Conservation (phyloP, 164 flowering plant genomes). For the Brasenia schreberi region DNA sequence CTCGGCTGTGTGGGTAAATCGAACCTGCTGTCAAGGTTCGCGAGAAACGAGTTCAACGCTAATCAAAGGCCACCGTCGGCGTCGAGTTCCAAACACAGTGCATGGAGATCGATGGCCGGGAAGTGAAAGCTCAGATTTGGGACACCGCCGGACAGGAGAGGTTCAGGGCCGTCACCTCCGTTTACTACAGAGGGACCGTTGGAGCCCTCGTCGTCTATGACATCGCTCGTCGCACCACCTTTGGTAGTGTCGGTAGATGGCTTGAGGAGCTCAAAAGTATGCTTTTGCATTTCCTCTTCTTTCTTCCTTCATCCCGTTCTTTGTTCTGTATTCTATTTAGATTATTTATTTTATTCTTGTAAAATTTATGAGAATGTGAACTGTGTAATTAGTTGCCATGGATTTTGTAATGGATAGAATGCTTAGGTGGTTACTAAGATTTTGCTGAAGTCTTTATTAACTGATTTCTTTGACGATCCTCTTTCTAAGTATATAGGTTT, state of each 20-base stretch:
- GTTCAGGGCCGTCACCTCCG: slow-evolving; percentile 40
- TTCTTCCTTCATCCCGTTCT: too few species aligned
- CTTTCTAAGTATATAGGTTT: too few species aligned
- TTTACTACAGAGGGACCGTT: slow-evolving; percentile 39
- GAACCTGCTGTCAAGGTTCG: slow-evolving; percentile 26
- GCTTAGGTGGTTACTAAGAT: too few species aligned
- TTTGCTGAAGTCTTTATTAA: too few species aligned
- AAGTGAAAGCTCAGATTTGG: slow-evolving; percentile 45
- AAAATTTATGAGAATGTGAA: too few species aligned
- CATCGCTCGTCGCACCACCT: slow-evolving; percentile 30
- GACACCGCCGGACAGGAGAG: slow-evolving; percentile 41
- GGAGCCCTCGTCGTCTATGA: slow-evolving; percentile 42
- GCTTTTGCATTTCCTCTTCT: slow-evolving; percentile 1
- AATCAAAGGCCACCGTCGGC: slow-evolving; percentile 34
- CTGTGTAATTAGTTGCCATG: too few species aligned
- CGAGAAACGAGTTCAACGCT: slow-evolving; percentile 30
- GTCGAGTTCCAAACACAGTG: slow-evolving; percentile 41
- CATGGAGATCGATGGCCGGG: slow-evolving; percentile 34
- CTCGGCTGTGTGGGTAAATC: slow-evolving; percentile 37
- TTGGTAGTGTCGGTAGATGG: slow-evolving; percentile 29
- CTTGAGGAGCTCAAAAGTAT: slow-evolving; percentile 39
- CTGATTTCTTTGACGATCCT: too few species aligned
- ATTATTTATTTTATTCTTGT: too few species aligned
- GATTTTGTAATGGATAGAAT: too few species aligned
- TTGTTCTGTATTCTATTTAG: too few species aligned